phyloP scores from a whole-genome alignment of 345 rosid genomes.

The Isatis tinctoria region DNA sequence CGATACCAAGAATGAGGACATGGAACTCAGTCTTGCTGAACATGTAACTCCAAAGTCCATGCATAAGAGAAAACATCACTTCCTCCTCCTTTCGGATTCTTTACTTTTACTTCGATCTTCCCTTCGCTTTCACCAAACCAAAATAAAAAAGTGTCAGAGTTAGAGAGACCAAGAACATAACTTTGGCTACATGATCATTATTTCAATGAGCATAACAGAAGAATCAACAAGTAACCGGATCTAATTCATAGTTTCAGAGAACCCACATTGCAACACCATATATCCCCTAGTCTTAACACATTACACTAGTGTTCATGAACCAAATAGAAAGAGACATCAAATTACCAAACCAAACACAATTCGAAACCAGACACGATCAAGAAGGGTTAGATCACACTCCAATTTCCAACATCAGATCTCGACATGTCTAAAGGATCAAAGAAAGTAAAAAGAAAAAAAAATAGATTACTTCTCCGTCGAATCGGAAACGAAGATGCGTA shows the following conservation, averaged over 20 bases:
- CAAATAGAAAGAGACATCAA: not conserved
- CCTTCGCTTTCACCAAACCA: not conserved
- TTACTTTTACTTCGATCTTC: not conserved
- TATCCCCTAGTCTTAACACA: not conserved
- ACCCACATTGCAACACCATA: conserved; percentile 8
- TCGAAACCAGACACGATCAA: not conserved
- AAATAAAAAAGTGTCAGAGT: not conserved
- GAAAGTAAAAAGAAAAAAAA: too few species aligned
- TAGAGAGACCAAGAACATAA: not conserved
- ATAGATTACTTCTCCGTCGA: not conserved
- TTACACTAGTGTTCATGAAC: not conserved
- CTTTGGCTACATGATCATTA: not conserved
- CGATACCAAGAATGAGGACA: conserved; percentile 96
- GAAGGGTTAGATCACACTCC: not conserved
- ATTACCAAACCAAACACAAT: not conserved
- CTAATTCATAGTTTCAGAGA: not conserved
- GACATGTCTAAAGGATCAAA: not conserved
- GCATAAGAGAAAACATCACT: conserved; percentile 94
- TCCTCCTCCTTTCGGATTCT: conserved; percentile 19
- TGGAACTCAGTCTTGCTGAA: conserved; percentile 88
- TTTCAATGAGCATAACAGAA: not conserved
- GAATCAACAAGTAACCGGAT: conserved; percentile 1
- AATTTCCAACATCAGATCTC: conserved; percentile 27
- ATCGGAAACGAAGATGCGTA: too few species aligned
- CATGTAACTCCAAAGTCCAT: conserved; percentile 84